Percentiles rank a stretch among this genome's conserved stretches.
Conservation (phyloP, 176 grass and related monocot genomes). For the Oryza australiensis region DNA sequence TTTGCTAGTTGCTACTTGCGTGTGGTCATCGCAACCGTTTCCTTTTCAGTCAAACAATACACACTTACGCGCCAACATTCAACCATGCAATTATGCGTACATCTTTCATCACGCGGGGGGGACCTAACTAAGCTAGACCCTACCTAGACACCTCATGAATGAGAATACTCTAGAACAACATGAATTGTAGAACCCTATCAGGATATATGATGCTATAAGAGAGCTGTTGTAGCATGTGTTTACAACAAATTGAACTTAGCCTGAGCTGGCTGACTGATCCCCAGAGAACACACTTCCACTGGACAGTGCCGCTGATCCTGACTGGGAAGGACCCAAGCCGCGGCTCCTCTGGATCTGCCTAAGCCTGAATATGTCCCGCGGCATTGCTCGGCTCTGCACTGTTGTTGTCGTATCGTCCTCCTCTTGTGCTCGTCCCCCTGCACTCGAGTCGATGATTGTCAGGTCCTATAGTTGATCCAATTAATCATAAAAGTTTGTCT, state of each 20-base stretch:
- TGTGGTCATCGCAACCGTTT: neutral
- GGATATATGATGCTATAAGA: neutral
- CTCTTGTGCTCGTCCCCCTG: slow-evolving; percentile 76
- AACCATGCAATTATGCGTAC: neutral
- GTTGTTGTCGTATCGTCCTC: slow-evolving; percentile 58
- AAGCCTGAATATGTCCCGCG: slow-evolving; percentile 84
- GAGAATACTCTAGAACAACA: neutral
- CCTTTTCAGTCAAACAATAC: neutral
- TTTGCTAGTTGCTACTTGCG: neutral
- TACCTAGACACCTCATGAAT: neutral
- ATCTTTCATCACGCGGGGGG: neutral
- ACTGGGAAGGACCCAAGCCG: slow-evolving; percentile 51
- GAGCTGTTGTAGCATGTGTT: neutral
- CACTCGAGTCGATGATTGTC: neutral
- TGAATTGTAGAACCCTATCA: neutral
- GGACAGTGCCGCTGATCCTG: slow-evolving; percentile 75
- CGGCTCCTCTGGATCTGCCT: slow-evolving; percentile 81
- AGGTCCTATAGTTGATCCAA: neutral
- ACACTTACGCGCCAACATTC: neutral
- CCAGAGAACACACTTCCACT: slow-evolving; percentile 83
- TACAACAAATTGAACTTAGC: slow-evolving; percentile 44
- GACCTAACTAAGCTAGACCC: slow-evolving; percentile 11
- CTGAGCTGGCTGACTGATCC: slow-evolving; percentile 72
- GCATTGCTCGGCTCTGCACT: slow-evolving; percentile 60
- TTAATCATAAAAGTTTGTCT: neutral